phyloP scores from a whole-genome alignment of 2,329 filamentous ascomycete species.

The Microsporum ferrugineum region DNA sequence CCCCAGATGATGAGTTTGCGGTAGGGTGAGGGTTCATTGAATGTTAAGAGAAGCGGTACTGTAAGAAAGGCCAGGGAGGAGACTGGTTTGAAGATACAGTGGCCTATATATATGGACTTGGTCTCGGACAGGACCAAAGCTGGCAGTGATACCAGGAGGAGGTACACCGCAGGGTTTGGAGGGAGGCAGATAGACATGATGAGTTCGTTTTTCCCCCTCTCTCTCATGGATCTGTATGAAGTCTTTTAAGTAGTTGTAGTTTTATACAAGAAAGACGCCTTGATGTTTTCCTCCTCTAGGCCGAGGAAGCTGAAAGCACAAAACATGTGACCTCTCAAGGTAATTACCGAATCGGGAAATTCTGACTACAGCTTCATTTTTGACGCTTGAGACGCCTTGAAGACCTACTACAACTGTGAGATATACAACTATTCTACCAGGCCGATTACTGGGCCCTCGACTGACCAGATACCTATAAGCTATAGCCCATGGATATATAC shows the following conservation, averaged over 20 bases:
- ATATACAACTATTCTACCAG: not conserved
- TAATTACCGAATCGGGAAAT: not conserved
- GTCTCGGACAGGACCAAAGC: slow-evolving; percentile 20
- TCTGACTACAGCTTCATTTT: not conserved
- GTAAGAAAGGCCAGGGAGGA: slow-evolving; percentile 21
- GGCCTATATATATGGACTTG: slow-evolving; percentile 19
- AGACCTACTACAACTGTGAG: not conserved
- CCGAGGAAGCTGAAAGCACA: not conserved
- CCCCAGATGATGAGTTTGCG: slow-evolving; percentile 17
- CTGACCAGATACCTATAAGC: not conserved
- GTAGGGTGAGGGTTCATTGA: slow-evolving; percentile 16
- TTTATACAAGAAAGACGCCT: not conserved
- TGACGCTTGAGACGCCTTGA: not conserved
- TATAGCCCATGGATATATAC: not conserved
- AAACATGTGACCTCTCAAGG: not conserved
- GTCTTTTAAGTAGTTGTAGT: not conserved
- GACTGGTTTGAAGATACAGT: slow-evolving; percentile 22
- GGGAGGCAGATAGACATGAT: slow-evolving; percentile 15
- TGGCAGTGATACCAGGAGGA: slow-evolving; percentile 20
- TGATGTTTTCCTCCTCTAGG: not conserved
- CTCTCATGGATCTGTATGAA: not conserved
- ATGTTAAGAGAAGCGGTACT: slow-evolving; percentile 15
- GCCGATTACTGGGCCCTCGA: not conserved
- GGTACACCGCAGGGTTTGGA: slow-evolving; percentile 12
- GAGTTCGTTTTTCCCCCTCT: not conserved